phyloP scores from a whole-genome alignment of 495 filamentous ascomycete species.

The Neurospora sublineolata region DNA sequence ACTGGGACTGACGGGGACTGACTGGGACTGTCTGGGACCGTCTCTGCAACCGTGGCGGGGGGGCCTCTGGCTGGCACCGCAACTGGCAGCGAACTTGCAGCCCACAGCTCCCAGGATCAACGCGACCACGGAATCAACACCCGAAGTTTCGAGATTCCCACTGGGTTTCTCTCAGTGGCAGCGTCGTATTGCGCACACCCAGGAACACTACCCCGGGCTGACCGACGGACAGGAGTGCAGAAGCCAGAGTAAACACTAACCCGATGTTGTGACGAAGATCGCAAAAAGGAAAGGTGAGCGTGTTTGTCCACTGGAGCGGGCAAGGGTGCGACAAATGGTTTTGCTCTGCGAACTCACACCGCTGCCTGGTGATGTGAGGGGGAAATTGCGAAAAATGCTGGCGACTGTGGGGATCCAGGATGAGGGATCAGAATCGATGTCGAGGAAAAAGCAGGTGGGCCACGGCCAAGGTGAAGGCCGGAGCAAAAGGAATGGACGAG shows the following conservation, averaged over 20 bases:
- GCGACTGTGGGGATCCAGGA: neutral
- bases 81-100: neutral
- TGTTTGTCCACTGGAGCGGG: neutral
- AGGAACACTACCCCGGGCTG: slow-evolving; percentile 9
- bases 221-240: neutral
- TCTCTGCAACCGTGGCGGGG: neutral
- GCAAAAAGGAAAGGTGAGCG: slow-evolving; percentile 2
- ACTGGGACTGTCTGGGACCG: neutral
- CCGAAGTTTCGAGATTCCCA: slow-evolving; percentile 33
- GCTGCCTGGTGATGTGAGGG: neutral
- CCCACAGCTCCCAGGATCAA: slow-evolving; percentile 16
- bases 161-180: slow-evolving; percentile 18
- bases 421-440: neutral
- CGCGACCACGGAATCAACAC: slow-evolving; percentile 26
- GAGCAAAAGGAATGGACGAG: neutral
- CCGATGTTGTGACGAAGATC: slow-evolving; percentile 2
- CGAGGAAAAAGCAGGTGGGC: neutral
- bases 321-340: slow-evolving; percentile 8
- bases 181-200: slow-evolving; percentile 1
- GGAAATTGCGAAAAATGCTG: neutral
- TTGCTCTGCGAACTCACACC: slow-evolving; percentile 1
- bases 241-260: slow-evolving; percentile 5
- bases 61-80: neutral
- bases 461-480: neutral
- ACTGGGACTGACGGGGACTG: slow-evolving; percentile 11